phyloP scores from a whole-genome alignment of 192 early-diverging fungal genomes.

The Bifiguratus adelaidae region DNA sequence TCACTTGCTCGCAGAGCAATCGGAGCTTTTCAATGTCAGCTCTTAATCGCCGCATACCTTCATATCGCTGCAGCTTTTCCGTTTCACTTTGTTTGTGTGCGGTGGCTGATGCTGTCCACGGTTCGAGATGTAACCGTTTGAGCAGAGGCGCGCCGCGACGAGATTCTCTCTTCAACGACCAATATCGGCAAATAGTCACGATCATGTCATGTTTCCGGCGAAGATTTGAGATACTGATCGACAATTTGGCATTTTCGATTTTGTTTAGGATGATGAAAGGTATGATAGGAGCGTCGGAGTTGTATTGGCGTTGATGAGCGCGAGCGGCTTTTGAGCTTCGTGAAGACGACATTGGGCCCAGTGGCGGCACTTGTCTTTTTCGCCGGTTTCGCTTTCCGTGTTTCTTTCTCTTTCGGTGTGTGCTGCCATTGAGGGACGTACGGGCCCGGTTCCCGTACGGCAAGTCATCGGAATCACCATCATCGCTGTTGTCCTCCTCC shows the following conservation, averaged over 20 bases:
- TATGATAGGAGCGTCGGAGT: constrained; percentile 47
- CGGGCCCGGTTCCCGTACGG: neutral
- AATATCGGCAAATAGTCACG: constrained; percentile 75
- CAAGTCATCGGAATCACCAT: constrained; percentile 2
- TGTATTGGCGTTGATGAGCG: constrained; percentile 51
- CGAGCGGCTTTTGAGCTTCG: constrained; percentile 41
- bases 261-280: constrained; percentile 46
- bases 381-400: neutral
- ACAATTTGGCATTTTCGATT: constrained; percentile 19
- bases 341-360: constrained; percentile 7
- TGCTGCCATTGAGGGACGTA: constrained; percentile 6
- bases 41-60: constrained; percentile 44
- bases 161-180: constrained; percentile 88
- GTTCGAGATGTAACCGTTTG: constrained; percentile 93
- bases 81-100: constrained; percentile 70
- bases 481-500: constrained; percentile 13
- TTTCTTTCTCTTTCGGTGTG: neutral
- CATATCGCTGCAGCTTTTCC: constrained; percentile 42
- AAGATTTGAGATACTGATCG: constrained; percentile 8
- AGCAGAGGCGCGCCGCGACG: constrained; percentile 88
- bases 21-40: constrained; percentile 85
- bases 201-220: constrained; percentile 44
- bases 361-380: neutral
- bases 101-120: constrained; percentile 83
- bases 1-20: constrained; percentile 70